Evolutionary conservation across 306 rosid species (phyloP).

Genomic region (Adenanthera pavonina): DNA sequence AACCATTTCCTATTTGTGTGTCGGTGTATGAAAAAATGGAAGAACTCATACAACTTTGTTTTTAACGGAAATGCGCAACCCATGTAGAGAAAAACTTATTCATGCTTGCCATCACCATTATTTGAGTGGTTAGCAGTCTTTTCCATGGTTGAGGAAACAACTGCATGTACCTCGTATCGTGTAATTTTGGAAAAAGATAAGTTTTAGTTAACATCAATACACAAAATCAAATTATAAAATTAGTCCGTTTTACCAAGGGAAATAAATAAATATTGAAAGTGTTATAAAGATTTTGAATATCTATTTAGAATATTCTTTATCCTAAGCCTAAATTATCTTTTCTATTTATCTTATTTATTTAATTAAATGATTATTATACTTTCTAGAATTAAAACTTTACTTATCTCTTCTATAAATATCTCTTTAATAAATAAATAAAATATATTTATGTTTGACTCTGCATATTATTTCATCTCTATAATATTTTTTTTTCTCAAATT

Average conservation of each 20-base stretch:
- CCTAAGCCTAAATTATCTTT: too few relatives aligned
- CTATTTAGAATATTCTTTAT: too few relatives aligned
- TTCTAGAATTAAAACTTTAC: too few relatives aligned
- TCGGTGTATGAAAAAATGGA: not conserved
- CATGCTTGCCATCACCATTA: not conserved
- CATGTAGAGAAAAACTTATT: not conserved
- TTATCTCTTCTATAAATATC: too few relatives aligned
- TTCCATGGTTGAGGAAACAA: slow-evolving; percentile 33
- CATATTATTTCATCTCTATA: too few relatives aligned
- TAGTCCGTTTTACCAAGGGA: not conserved
- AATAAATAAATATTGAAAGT: not conserved
- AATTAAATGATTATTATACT: too few relatives aligned
- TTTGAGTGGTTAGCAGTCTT: slow-evolving; percentile 10
- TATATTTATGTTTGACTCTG: too few relatives aligned
- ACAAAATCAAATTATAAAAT: not conserved
- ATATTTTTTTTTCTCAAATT: too few relatives aligned
- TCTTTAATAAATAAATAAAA: too few relatives aligned
- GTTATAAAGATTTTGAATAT: too few relatives aligned
- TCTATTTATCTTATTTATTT: too few relatives aligned
- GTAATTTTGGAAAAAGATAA: not conserved
- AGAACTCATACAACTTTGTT: not conserved
- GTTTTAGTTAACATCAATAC: not conserved
- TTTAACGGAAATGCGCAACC: not conserved
- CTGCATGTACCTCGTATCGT: slow-evolving; percentile 4
- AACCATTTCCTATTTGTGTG: not conserved